Evolutionary conservation across 2,329 filamentous ascomycete genomes (phyloP).

Genomic region (Apiospora sp.): DNA sequence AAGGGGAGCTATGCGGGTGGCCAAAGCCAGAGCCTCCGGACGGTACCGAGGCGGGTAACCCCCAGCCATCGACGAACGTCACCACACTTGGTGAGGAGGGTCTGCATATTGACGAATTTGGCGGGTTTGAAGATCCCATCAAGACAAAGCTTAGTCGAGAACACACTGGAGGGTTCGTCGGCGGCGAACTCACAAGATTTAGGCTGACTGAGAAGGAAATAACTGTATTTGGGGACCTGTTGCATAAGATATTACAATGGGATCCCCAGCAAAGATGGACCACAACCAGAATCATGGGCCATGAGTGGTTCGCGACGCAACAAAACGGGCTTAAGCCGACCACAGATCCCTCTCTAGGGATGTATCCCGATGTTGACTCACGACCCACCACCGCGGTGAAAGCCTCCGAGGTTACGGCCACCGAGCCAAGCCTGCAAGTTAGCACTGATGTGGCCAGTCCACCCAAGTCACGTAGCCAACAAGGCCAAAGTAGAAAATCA

Average conservation of each 20-base stretch:
- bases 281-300: not conserved
- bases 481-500: not conserved
- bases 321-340: too few species aligned
- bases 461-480: not conserved
- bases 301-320: not conserved
- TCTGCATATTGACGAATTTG: too few species aligned
- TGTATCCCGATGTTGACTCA: not conserved
- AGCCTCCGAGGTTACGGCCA: not conserved
- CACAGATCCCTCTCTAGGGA: too few species aligned
- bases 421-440: not conserved
- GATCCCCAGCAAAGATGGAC: slow-evolving; percentile 10
- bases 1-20: not conserved
- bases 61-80: not conserved
- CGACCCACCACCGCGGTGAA: not conserved
- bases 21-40: not conserved
- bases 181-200: not conserved
- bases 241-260: slow-evolving; percentile 28
- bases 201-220: slow-evolving; percentile 26
- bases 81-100: not conserved
- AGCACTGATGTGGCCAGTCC: not conserved
- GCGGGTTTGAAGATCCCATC: not conserved
- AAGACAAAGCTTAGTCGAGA: not conserved
- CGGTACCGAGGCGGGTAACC: not conserved
- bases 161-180: not conserved
- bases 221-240: slow-evolving; percentile 17